Evolutionary conservation across 129 eudicot genomes (phyloP).

Genomic region (Dittrichia graveolens): DNA sequence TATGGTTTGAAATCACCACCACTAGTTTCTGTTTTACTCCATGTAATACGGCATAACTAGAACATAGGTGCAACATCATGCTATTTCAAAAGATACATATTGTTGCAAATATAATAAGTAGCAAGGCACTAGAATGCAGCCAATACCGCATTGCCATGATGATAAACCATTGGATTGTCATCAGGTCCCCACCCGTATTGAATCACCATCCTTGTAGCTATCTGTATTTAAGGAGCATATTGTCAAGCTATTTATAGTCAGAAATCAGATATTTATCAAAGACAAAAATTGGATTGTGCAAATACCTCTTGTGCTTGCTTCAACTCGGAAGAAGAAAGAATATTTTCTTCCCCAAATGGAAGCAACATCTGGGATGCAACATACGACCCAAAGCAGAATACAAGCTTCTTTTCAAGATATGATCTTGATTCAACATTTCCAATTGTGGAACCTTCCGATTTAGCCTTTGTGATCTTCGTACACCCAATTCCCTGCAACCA

Average conservation of each 20-base stretch:
- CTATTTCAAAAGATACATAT: not conserved
- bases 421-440: constrained; percentile 88
- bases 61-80: not conserved
- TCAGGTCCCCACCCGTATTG: constrained; percentile 97
- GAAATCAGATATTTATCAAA: constrained; percentile 12
- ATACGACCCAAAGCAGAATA: constrained; percentile 87
- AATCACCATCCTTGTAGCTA: constrained; percentile 92
- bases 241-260: constrained; percentile 15
- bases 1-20: not conserved
- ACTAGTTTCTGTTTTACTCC: not conserved
- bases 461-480: constrained; percentile 79
- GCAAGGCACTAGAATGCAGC: constrained; percentile 1
- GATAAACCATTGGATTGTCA: constrained; percentile 75
- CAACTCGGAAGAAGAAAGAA: constrained; percentile 76
- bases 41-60: not conserved
- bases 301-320: constrained; percentile 89
- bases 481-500: constrained; percentile 88
- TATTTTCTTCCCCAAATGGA: constrained; percentile 95
- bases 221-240: constrained; percentile 49
- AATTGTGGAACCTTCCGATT: constrained; percentile 50
- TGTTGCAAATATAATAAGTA: not conserved
- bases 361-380: constrained; percentile 84
- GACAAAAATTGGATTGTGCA: constrained; percentile 9
- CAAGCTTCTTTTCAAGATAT: constrained; percentile 91
- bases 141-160: constrained; percentile 75